phyloP scores from a whole-genome alignment of 2,329 filamentous ascomycete genomes.

The Claviceps arundinis region DNA sequence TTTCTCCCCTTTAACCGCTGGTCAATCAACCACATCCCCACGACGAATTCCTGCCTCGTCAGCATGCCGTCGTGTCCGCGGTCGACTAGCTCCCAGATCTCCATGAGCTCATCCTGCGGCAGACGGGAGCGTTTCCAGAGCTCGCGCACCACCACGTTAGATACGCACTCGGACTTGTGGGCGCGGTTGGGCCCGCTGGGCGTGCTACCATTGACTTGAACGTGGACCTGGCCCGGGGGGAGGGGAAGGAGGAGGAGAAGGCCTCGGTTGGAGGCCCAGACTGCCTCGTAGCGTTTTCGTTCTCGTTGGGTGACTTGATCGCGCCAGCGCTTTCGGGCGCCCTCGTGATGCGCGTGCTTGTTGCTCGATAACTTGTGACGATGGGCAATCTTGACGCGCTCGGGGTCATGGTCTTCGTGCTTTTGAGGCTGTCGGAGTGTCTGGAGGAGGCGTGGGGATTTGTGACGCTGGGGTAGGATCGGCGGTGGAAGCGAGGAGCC shows the following conservation, averaged over 20 bases:
- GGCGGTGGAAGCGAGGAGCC: constrained; percentile 21
- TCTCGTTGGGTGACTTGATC: constrained; percentile 60
- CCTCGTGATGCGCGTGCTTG: constrained; percentile 66
- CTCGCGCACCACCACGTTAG: constrained; percentile 56
- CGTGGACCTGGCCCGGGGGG: constrained; percentile 9
- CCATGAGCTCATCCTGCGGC: constrained; percentile 52
- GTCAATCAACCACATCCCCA: constrained; percentile 73
- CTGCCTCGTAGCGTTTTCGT: constrained; percentile 67
- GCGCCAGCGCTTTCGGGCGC: constrained; percentile 61
- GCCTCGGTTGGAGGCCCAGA: constrained; percentile 74
- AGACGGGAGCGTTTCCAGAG: constrained; percentile 63
- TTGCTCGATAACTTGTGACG: constrained; percentile 39
- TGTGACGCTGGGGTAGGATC: constrained; percentile 28
- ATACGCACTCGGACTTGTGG: constrained; percentile 37
- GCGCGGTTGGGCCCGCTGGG: constrained; percentile 7
- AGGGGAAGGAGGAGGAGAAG: constrained; percentile 23
- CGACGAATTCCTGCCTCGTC: constrained; percentile 60
- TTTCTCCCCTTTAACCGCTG: constrained; percentile 70
- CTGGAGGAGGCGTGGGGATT: constrained; percentile 44
- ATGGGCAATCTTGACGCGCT: constrained; percentile 30
- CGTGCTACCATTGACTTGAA: constrained; percentile 5
- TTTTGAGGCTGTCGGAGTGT: constrained; percentile 48
- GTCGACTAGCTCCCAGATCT: constrained; percentile 68
- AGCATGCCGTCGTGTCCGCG: constrained; percentile 40
- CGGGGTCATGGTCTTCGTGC: constrained; percentile 39